Base-by-base conservation (phyloP, 305 asterid genomes). In the Rubia peregrina region DNA sequence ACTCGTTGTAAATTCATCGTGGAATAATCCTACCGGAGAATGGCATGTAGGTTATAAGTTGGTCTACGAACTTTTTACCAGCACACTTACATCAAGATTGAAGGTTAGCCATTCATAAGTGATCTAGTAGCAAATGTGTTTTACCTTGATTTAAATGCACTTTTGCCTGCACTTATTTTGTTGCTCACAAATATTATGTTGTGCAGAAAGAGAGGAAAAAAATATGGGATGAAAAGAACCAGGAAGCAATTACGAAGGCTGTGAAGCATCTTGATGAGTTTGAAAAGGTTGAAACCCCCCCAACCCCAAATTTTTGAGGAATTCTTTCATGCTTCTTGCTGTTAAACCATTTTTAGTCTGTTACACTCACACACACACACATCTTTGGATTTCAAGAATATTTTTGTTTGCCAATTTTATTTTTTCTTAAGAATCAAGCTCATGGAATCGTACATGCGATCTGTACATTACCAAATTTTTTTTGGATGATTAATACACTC, bases 21-120 rank as follows among this genome's bases (percentile, higher is more conserved):
- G 98, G 98, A 87, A 88, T 71, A 93, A 93, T 81, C 96, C 97
- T 70, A 80, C 91, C 55, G 98, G 98, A 66, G 90, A 89, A 72
- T 93, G 96, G 98, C 97, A 78, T 78, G 93, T 94, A 61, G 98
- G 99, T 65, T 88, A 82, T 77, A 91, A 94, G 81, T 81, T 94
- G 80, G 83, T 94, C 42, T 91, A 87, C 73, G 99, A 89, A 84
- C 92, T 94, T 51, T 91, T 94, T 75, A 84, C 99, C 12, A 80
- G 78, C 70, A 85, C 88, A 56, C 87, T 94, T 65, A 87, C 88
- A 11, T 84, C 84, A 42, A 86, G 99, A 60, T 72, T 94, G 82
- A 94, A 89, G 99, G 99, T 94, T 74, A 71, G 71, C 68, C 64
- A 57, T 61, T 9, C 19, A 36, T 46, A 48, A 60, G 26, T 67